Evolutionary conservation across 805 yeast species (phyloP), one percentile per base, ranked within the genome.

Genomic region (Yamadazyma olivae): DNA sequence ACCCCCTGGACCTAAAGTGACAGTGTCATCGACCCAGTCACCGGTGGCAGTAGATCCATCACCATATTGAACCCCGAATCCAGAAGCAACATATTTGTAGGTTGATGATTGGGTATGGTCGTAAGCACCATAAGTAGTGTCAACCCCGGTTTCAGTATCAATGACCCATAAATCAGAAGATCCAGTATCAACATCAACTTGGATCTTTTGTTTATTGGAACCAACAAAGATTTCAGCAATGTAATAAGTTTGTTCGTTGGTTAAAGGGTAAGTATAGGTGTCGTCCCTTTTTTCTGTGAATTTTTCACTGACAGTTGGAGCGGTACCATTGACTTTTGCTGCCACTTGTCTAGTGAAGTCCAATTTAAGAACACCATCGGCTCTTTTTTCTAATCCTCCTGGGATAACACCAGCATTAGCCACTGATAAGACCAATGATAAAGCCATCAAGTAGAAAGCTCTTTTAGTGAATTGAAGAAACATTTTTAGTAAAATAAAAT

Each of bases 11-110:
- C 19, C 3, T 19, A 51, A 38, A 10, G 39, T 17, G 14, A 48
- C 42, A 15, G 37, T 29, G 27, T 51, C 56, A 12, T 23, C 30
- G 17, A 37, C 43, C 45, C 46, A 51, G 21, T 39, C 31, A 25
- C 56, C 56, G 5, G 40, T 31, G 4, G 80, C 79, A 36, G 48
- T 56, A 3, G 77, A 64, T 3, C 53, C 45, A 50, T 76, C 82
- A 5, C 67, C 78, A 44, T 76, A 76, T 1, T 45, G 20, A 40
- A 75, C 72, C 9, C 47, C 29, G 46, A 76, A 76, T 1, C 52
- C 44, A 5, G 51, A 45, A 5, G 61, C 63, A 36, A 68, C 59
- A 13, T 39, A 33, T 3, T 45, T 20, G 43, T 52, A 70, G 8
- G 69, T 40, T 0, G 59, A 39, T 1, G 76, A 70, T 4, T 40